Conservation (phyloP, 1,139 yeast genomes). For the Pichiaceae sp. region DNA sequence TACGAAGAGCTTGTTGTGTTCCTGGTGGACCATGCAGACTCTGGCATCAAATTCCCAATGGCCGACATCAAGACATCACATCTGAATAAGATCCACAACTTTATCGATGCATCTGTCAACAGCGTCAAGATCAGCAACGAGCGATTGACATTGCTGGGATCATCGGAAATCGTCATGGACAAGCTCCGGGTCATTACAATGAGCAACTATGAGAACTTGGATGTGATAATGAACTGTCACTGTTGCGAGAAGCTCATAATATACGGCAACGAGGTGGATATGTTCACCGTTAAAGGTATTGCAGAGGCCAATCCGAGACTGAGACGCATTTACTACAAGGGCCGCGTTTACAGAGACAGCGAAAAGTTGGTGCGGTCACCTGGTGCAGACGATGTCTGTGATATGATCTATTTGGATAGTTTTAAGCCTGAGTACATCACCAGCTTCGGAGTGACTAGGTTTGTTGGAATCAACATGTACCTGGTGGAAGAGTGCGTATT, state of each 20-base stretch:
- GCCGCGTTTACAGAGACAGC: slow-evolving; percentile 3
- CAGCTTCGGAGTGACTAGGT: background rate
- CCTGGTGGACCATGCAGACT: slow-evolving; percentile 4
- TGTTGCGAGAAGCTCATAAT: slow-evolving; percentile 7
- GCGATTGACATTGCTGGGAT: slow-evolving; percentile 9
- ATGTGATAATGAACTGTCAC: slow-evolving; percentile 33
- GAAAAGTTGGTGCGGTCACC: background rate
- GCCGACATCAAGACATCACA: slow-evolving; percentile 10
- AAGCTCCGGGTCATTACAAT: slow-evolving; percentile 7
- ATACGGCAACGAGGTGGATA: slow-evolving; percentile 10
- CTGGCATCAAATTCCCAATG: slow-evolving; percentile 6
- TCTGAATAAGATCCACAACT: slow-evolving; percentile 6
- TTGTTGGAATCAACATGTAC: background rate
- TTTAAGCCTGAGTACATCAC: background rate
- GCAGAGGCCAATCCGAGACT: slow-evolving; percentile 4
- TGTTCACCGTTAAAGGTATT: slow-evolving; percentile 4
- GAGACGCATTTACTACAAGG: slow-evolving; percentile 8
- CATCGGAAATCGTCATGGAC: slow-evolving; percentile 5
- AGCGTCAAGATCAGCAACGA: slow-evolving; percentile 8
- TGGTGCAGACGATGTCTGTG: background rate
- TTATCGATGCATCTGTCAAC: slow-evolving; percentile 6
- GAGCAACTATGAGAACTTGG: slow-evolving; percentile 27
- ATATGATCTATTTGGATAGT: slow-evolving; percentile 1
- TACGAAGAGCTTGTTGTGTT: slow-evolving; percentile 9
- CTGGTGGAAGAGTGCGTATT: background rate